Evolutionary conservation across 768 basidiomycete genomes (phyloP).

Genomic region (Pleurotus citrinopileatus): DNA sequence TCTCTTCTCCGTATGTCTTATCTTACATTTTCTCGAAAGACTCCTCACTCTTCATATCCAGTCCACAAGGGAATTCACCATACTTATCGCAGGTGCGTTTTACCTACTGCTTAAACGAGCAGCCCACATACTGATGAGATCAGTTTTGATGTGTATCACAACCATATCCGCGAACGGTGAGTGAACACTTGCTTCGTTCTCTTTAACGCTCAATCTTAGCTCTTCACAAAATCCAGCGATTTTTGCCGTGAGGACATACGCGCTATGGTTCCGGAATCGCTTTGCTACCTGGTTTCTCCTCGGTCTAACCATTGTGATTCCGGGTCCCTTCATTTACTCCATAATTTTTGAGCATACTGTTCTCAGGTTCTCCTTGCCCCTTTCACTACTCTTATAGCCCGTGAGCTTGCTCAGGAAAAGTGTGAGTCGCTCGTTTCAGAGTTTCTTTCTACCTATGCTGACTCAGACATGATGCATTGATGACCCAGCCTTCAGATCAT

Average conservation of each 20-base stretch:
- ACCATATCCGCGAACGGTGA: slow-evolving; percentile 3
- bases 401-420: background rate
- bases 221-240: background rate
- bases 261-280: background rate
- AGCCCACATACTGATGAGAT: no score
- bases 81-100: background rate
- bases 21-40: background rate
- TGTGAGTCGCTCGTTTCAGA: background rate
- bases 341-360: background rate
- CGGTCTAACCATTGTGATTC: background rate
- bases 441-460: background rate
- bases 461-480: background rate
- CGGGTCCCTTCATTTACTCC: no score
- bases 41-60: background rate
- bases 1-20: background rate
- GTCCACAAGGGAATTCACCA: background rate
- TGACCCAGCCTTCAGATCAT: background rate
- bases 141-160: slow-evolving; percentile 3
- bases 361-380: background rate
- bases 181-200: background rate
- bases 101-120: background rate
- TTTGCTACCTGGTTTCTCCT: background rate
- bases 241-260: slow-evolving; percentile 2
- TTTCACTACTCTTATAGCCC: background rate
- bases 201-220: background rate